phyloP scores from a whole-genome alignment of 495 filamentous ascomycete genomes.

The Aspergillus biplanus region DNA sequence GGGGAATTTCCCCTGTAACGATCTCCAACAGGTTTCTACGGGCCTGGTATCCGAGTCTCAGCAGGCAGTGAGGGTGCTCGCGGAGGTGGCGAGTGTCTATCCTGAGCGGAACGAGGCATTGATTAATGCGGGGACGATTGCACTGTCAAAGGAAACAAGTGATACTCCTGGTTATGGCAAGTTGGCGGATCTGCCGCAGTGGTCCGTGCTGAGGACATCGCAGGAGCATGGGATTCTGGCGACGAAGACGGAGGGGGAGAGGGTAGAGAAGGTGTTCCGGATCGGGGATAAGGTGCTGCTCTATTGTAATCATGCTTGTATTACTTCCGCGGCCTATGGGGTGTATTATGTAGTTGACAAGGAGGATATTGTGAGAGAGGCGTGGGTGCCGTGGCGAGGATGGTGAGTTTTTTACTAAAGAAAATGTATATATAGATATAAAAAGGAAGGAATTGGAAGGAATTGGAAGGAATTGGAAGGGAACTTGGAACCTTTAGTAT shows the following conservation, averaged over 20 bases:
- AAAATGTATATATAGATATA: too few relatives aligned
- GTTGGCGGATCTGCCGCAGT: constrained; percentile 40
- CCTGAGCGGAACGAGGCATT: constrained; percentile 33
- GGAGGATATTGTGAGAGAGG: constrained; percentile 32
- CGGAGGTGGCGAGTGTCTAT: constrained; percentile 32
- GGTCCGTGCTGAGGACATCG: constrained; percentile 63
- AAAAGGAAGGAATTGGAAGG: too few relatives aligned
- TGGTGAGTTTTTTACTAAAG: constrained; percentile 17
- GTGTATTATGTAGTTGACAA: constrained; percentile 20
- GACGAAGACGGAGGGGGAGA: constrained; percentile 5
- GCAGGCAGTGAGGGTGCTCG: constrained; percentile 22
- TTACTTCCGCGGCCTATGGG: constrained; percentile 18
- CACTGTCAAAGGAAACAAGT: constrained; percentile 24
- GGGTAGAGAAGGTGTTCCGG: constrained; percentile 25
- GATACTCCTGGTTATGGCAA: constrained; percentile 17
- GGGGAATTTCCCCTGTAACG: constrained; percentile 31
- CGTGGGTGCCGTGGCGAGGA: constrained; percentile 39
- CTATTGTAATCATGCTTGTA: constrained; percentile 38
- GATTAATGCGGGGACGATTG: constrained; percentile 28
- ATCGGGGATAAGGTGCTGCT: constrained; percentile 35
- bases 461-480: too few relatives aligned
- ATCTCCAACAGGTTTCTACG: constrained; percentile 33
- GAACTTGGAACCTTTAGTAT: too few relatives aligned
- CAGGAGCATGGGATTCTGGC: constrained; percentile 70
- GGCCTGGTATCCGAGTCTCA: constrained; percentile 19